Evolutionary conservation across 805 yeast species (phyloP), one percentile per base, ranked within the genome.

Genomic region (Saturnispora bothae): DNA sequence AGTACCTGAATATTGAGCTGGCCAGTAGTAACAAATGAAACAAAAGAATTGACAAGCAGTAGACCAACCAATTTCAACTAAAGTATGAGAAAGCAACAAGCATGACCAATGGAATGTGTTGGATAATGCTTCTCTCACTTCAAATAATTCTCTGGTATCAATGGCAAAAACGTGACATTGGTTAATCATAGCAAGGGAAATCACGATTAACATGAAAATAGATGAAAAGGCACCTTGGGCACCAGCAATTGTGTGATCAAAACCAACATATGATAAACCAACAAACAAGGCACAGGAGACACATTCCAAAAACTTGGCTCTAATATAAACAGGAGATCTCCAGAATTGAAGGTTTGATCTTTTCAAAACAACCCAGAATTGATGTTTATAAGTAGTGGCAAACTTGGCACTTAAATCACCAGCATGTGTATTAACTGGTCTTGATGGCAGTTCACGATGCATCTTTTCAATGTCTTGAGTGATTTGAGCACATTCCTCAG

Each of bases 81-180:
- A 38, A 34, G 68, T 62, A 47, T 76, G 76, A 2, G 77, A 60
- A 14, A 76, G 34, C 29, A 77, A 51, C 56, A 80, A 59, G 30
- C 69, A 54, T 27, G 75, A 63, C 86, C 86, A 80, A 49, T 76
- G 79, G 64, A 73, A 80, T 34, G 83, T 80, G 51, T 78, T 79
- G 6, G 83, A 75, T 37, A 76, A 66, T 19, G 73, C 65, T 52
- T 80, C 88, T 53, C 88, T 68, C 8, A 71, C 81, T 58, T 79
- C 86, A 48, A 60, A 80, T 30, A 78, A 56, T 38, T 74, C 79
- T 52, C 85, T 69, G 18, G 75, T 63, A 15, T 61, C 65, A 36
- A 68, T 64, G 26, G 78, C 78, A 45, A 69, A 69, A 17, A 69
- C 76, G 50, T 76, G 81, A 38, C 75, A 68, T 57, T 78, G 84